Evolutionary conservation across 441 rosid genomes (phyloP).

Genomic region (Iberis amara): DNA sequence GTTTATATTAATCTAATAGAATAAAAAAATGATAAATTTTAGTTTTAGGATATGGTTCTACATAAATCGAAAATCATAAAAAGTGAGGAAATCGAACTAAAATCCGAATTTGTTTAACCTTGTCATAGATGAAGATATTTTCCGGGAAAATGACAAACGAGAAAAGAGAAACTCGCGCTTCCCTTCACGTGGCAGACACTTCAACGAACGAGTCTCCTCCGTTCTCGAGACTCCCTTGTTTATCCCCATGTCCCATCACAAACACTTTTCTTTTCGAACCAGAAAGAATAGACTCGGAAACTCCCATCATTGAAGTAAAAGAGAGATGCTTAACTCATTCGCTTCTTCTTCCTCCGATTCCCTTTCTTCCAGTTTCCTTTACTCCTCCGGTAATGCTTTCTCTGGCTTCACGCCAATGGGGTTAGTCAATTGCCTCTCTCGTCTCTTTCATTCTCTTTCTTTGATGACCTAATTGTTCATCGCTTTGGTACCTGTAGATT

Average conservation of each 20-base stretch:
- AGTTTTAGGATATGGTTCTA: too few species aligned
- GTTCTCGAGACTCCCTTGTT: slow-evolving; percentile 20
- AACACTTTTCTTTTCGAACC: slow-evolving; percentile 1
- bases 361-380: slow-evolving; percentile 16
- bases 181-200: slow-evolving; percentile 70
- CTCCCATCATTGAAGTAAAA: slow-evolving; percentile 12
- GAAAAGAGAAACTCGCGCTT: slow-evolving; percentile 22
- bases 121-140: slow-evolving; percentile 26
- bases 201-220: too few species aligned
- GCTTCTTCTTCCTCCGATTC: slow-evolving; percentile 30
- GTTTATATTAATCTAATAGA: too few species aligned
- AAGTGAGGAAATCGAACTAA: too few species aligned
- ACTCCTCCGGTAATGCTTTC: slow-evolving; percentile 24
- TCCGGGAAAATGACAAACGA: slow-evolving; percentile 28
- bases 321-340: slow-evolving; percentile 35
- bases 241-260: slow-evolving; percentile 28
- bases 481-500: slow-evolving; percentile 34
- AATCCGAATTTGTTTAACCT: too few species aligned
- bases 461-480: slow-evolving; percentile 15
- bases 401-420: slow-evolving; percentile 39
- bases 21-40: too few species aligned
- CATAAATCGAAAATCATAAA: too few species aligned
- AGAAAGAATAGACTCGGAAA: slow-evolving; percentile 4
- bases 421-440: slow-evolving; percentile 27
- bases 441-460: slow-evolving; percentile 2